These are phyloP conservation scores for Zymoseptoria pseudotritici DNA, from an alignment of 2,329 filamentous ascomycete species.

Conservation along the genomic window DNA sequence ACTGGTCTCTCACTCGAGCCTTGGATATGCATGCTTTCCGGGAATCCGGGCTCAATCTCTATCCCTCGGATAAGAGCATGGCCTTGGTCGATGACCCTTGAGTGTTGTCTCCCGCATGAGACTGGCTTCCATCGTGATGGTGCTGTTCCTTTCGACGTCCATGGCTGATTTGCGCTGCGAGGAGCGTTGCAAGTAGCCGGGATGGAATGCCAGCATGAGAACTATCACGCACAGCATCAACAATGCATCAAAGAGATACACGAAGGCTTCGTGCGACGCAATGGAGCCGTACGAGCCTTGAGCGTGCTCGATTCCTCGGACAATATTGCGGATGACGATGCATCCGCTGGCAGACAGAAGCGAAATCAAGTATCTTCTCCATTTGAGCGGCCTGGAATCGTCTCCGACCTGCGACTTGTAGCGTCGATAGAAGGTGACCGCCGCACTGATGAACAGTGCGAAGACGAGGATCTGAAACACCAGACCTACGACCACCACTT, in stretches of 20 bases:
- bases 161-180: background rate
- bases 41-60: background rate
- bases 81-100: background rate
- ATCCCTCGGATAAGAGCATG: background rate
- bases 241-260: constrained; percentile 41
- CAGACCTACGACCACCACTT: constrained; percentile 50
- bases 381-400: constrained; percentile 19
- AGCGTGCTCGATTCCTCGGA: constrained; percentile 43
- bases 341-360: constrained; percentile 34
- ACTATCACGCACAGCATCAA: constrained; percentile 31
- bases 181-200: constrained; percentile 6
- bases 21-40: too few relatives aligned
- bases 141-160: background rate
- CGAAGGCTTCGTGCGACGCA: constrained; percentile 35
- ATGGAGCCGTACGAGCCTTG: constrained; percentile 37
- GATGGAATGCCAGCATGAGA: constrained; percentile 11
- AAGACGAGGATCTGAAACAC: constrained; percentile 53
- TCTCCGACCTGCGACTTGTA: constrained; percentile 1
- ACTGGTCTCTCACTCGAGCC: too few relatives aligned
- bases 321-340: constrained; percentile 42
- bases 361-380: constrained; percentile 32
- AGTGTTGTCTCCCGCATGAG: background rate
- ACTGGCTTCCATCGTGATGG: background rate
- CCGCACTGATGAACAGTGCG: constrained; percentile 46
- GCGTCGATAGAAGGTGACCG: constrained; percentile 44